Evolutionary conservation across 495 filamentous ascomycete genomes (phyloP), one percentile per base, ranked within the genome.

Genomic region (Rusavskia elegans): DNA sequence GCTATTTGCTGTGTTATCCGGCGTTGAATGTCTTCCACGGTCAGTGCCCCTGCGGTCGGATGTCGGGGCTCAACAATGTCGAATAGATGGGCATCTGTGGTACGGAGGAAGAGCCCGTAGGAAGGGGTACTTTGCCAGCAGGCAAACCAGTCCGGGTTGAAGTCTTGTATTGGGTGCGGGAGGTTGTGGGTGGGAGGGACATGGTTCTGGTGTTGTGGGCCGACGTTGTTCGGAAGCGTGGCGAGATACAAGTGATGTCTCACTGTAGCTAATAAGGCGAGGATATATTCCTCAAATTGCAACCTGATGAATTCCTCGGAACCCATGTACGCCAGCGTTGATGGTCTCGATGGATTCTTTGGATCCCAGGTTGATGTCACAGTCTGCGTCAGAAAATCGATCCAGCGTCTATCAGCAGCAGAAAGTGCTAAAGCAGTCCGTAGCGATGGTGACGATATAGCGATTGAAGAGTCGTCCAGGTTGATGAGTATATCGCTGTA

Each of bases 401-500:
- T 95, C 90, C 90, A 98, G 52, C 92, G 78, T 56, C 93, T 78
- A 62, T 98, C 92, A 1, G 92, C 83, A 13, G 79, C 81, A 2
- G 92, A 88, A 1, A 98, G 80, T 8, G 74, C 63, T n/a, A 96
- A 68, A 1, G 89, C 87, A 44, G 71, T 70, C 32, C 87, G 81
- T 23, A 98, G 73, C 14, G 87, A 84, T 14, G 81, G 68, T 0
- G 87, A 92, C 0, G 81, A 82, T 57, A 96, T 85, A 64, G 78
- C 89, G 53, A 97, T 82, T 9, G 76, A 86, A 55, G 82, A 76
- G 59, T 97, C 90, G 64, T 98, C 92, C 37, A 98, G 80, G 66
- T 98, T 97, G 59, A 98, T 88, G 52, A 98, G 71, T 40, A 97
- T 89, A 59, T 98, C 92, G 66, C 89, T 93, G 66, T 98, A 97